These are phyloP conservation scores for Dothideomycetes sp. DNA, from an alignment of 2,329 filamentous ascomycete species.

Conservation along the genomic window DNA sequence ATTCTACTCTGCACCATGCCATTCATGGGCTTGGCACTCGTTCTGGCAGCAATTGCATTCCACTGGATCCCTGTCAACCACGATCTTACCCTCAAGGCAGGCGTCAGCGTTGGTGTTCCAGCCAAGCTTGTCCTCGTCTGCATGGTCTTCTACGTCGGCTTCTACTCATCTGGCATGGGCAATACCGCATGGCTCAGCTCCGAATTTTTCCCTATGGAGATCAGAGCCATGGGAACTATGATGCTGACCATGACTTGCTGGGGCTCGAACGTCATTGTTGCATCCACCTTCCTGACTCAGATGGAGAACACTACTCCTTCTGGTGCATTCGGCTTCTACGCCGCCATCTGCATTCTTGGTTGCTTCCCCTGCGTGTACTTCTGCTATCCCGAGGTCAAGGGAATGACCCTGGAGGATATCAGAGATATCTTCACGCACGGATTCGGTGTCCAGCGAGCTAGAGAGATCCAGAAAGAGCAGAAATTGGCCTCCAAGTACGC, in stretches of 20 bases:
- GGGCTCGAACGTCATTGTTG: constrained; percentile 39
- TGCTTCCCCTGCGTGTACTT: constrained; percentile 35
- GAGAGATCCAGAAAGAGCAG: constrained; percentile 27
- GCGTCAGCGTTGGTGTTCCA: constrained; percentile 17
- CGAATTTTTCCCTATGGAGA: constrained; percentile 37
- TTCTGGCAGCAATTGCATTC: constrained; percentile 34
- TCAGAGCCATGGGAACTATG: constrained; percentile 39
- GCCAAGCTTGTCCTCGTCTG: constrained; percentile 28
- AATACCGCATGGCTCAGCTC: constrained; percentile 37
- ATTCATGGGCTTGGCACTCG: constrained; percentile 33
- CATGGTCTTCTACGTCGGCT: constrained; percentile 33
- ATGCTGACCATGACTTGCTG: constrained; percentile 34
- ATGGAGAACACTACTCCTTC: constrained; percentile 40
- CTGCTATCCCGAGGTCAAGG: constrained; percentile 44
- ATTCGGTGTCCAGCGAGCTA: constrained; percentile 34
- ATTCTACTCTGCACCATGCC: constrained; percentile 33
- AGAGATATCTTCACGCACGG: constrained; percentile 39
- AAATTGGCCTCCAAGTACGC: not conserved
- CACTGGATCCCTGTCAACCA: constrained; percentile 36
- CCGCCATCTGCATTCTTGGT: constrained; percentile 37
- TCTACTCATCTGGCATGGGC: constrained; percentile 34
- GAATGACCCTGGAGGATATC: constrained; percentile 45
- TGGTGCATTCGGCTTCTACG: constrained; percentile 43
- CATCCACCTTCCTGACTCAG: constrained; percentile 39
- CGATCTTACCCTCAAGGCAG: constrained; percentile 27